Conservation (phyloP, 169 alveolate species). For the Babesia ovis region DNA sequence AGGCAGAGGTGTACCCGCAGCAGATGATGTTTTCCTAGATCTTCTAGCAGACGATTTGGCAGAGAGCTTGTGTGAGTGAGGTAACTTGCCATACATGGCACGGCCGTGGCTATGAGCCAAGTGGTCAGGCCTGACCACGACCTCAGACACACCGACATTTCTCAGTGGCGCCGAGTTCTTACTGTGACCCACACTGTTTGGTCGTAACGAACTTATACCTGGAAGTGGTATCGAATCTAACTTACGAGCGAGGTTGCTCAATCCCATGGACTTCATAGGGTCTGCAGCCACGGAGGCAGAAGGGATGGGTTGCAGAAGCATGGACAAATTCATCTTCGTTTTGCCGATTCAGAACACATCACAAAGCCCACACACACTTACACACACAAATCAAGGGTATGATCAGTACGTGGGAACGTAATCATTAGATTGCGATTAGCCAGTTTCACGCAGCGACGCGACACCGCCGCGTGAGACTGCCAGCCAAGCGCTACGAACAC, state of each 20-base stretch:
- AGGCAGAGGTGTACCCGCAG: background rate
- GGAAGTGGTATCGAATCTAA: constrained; percentile 10
- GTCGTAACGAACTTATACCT: background rate
- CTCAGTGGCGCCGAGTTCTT: background rate
- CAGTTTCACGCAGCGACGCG: constrained; percentile 6
- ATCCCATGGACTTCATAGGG: background rate
- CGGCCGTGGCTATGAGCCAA: background rate
- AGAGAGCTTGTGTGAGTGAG: background rate
- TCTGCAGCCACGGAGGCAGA: background rate
- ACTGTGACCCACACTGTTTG: background rate
- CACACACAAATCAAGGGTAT: background rate
- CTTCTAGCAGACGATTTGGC: background rate
- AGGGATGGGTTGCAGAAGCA: constrained; percentile 23
- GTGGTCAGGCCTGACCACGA: background rate
- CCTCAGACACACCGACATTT: background rate
- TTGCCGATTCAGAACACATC: background rate
- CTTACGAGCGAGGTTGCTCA: background rate
- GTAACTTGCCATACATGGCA: background rate
- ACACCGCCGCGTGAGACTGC: constrained; percentile 7
- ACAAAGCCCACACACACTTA: constrained; percentile 7
- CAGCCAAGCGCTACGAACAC: background rate
- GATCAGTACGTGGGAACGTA: background rate
- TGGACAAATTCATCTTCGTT: constrained; percentile 6
- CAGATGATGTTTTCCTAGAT: background rate
- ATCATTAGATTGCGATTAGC: background rate